phyloP scores from a whole-genome alignment of 1,139 yeast genomes.

The Candida tetrigidarum region DNA sequence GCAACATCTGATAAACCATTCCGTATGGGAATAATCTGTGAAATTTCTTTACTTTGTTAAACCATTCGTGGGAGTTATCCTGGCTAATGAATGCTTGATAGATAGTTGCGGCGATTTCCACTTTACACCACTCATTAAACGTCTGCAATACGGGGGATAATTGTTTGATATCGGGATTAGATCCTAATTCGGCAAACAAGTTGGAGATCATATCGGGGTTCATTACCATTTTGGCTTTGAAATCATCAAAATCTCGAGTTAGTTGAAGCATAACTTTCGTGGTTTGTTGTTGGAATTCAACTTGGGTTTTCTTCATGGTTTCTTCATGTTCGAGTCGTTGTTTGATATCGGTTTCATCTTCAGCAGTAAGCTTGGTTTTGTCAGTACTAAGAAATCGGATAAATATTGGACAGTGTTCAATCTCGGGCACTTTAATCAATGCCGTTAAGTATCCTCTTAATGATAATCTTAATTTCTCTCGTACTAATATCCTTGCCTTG shows the following conservation, averaged over 20 bases:
- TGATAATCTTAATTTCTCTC: slow-evolving; percentile 75
- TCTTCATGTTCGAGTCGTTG: slow-evolving; percentile 64
- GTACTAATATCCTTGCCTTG: slow-evolving; percentile 18
- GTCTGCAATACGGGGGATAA: slow-evolving; percentile 69
- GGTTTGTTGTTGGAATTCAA: slow-evolving; percentile 74
- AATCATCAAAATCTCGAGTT: slow-evolving; percentile 53
- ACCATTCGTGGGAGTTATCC: slow-evolving; percentile 77
- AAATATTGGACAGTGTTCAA: slow-evolving; percentile 56
- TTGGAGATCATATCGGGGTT: slow-evolving; percentile 53
- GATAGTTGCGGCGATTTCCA: slow-evolving; percentile 82
- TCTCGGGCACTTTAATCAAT: slow-evolving; percentile 56
- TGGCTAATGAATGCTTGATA: slow-evolving; percentile 80
- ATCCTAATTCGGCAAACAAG: slow-evolving; percentile 67
- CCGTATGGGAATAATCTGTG: slow-evolving; percentile 80
- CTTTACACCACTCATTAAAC: slow-evolving; percentile 79
- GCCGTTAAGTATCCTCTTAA: slow-evolving; percentile 70
- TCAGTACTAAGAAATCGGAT: slow-evolving; percentile 53
- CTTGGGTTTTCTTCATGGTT: slow-evolving; percentile 63
- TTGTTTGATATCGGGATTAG: slow-evolving; percentile 55
- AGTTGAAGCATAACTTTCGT: slow-evolving; percentile 43
- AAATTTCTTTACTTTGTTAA: slow-evolving; percentile 66
- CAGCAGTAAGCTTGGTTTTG: slow-evolving; percentile 28
- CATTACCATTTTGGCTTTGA: slow-evolving; percentile 54
- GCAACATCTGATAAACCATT: slow-evolving; percentile 71
- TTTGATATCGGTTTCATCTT: slow-evolving; percentile 58